Conservation (phyloP, 768 basidiomycete genomes). For the Mycena sanguinolenta region DNA sequence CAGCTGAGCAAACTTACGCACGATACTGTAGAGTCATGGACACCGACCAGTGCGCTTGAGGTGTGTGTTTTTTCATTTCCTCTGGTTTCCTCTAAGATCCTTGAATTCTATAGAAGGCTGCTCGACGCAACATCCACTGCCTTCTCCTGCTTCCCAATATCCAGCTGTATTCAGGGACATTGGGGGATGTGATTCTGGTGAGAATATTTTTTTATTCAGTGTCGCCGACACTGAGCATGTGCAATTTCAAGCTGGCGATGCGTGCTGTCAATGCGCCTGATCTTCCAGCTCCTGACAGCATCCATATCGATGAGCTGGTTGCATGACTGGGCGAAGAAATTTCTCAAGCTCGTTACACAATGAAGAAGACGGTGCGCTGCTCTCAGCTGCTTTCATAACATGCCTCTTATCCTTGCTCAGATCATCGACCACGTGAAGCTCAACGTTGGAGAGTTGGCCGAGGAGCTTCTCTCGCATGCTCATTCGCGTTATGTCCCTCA, state of each 20-base stretch:
- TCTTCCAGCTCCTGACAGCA: conserved; percentile 6
- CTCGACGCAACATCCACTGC: conserved; percentile 16
- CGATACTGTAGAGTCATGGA: conserved; percentile 16
- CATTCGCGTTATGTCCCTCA: conserved; percentile 13
- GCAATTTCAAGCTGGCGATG: conserved; percentile 6
- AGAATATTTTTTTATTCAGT: neutral
- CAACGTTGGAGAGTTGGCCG: conserved; percentile 7
- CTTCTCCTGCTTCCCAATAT: conserved; percentile 22
- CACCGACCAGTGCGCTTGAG: conserved; percentile 6
- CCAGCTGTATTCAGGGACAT: conserved; percentile 21
- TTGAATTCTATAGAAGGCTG: neutral
- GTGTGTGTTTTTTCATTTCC: conserved; percentile 12
- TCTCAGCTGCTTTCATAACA: neutral
- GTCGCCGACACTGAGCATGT: neutral
- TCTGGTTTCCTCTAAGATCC: neutral
- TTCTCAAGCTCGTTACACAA: conserved; percentile 17
- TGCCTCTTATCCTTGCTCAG: neutral
- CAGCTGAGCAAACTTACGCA: conserved; percentile 15
- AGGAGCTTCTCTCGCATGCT: neutral
- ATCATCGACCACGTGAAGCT: neutral
- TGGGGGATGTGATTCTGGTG: conserved; percentile 7
- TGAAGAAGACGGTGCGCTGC: conserved; percentile 10
- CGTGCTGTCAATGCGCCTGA: conserved; percentile 8
- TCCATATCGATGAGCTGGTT: conserved; percentile 9
- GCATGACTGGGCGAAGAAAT: conserved; percentile 10